Base-by-base conservation (phyloP, 140 eudicot genomes). In the Bidens hawaiensis region DNA sequence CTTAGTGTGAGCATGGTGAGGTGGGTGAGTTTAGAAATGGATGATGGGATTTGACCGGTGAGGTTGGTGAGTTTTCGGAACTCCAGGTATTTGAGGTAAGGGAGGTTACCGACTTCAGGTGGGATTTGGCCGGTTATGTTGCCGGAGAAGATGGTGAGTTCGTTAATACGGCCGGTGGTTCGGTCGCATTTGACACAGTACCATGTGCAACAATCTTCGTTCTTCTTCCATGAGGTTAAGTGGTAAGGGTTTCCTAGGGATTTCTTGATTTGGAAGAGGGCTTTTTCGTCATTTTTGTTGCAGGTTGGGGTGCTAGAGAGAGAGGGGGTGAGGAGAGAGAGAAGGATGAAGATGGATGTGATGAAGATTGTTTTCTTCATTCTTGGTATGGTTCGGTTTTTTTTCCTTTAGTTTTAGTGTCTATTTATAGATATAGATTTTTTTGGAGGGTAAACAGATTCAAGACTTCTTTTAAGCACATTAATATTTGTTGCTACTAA, bases 271-370 rank as follows among this genome's bases (percentile, higher is more conserved):
- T 67, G 53, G 17, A 70, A 68, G 33, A 80, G 84, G 69, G 66
- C 86, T 47, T 80, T 80, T 68, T 83, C 75, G 68, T 83, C 91
- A 31, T 77, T 13, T 74, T 70, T 56, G 67, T 83, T 72, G 70
- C 91, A 83, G 21, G 3, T 25, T 24, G 53, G 70, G 33, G 82
- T 65, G 60, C 23, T 46, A 8, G 76, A 67, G 22, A 17, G 25
- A 31, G 23, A 16, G 5, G 31, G 58, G 17, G 58, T 65, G 60
- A 64, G 64, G 24, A 57, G 80, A 67, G 73, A 53, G 45, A 64
- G 64, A 11, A 46, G 52, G 52, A 62, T 40, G 48, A 61, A 25
- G 56, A 59, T 11, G 31, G 40, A 42, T 50, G 57, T 17, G 55
- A 7, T 66, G 23, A 50, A 10, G 40, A 56, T 27, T 23, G 50